Conservation (phyloP, 1,284 basidiomycete genomes). For the Fomitopsis pinicola region DNA sequence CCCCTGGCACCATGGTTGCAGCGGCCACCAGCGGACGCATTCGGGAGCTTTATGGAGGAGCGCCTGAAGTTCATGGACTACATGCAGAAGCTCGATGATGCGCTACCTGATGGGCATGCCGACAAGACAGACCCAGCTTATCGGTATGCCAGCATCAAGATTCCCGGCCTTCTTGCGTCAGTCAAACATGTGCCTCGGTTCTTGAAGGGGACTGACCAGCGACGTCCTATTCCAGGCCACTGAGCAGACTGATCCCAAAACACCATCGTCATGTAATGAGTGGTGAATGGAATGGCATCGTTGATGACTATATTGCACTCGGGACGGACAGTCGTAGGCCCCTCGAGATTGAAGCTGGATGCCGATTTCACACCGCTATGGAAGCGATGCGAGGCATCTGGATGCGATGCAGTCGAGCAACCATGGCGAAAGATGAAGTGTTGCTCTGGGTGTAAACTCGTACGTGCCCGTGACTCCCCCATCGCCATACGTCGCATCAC, state of each 20-base stretch:
- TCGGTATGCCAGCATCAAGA: too few relatives aligned
- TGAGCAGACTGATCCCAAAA: not conserved
- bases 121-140: too few relatives aligned
- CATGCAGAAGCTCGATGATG: too few relatives aligned
- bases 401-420: not conserved
- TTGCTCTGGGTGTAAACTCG: not conserved
- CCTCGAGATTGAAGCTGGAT: constrained; percentile 11
- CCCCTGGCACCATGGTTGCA: too few relatives aligned
- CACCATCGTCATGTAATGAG: not conserved
- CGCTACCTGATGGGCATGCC: too few relatives aligned
- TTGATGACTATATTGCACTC: constrained; percentile 12
- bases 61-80: too few relatives aligned
- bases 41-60: too few relatives aligned
- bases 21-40: too few relatives aligned
- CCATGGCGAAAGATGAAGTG: not conserved
- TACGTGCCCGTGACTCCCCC: not conserved
- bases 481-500: too few relatives aligned
- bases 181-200: too few relatives aligned
- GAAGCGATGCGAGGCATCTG: constrained; percentile 5
- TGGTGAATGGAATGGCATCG: constrained; percentile 7
- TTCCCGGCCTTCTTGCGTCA: too few relatives aligned
- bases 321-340: not conserved
- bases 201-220: not conserved
- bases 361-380: constrained; percentile 7
- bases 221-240: not conserved